phyloP scores from a whole-genome alignment of 805 yeast genomes.

The Candida odintsovae region DNA sequence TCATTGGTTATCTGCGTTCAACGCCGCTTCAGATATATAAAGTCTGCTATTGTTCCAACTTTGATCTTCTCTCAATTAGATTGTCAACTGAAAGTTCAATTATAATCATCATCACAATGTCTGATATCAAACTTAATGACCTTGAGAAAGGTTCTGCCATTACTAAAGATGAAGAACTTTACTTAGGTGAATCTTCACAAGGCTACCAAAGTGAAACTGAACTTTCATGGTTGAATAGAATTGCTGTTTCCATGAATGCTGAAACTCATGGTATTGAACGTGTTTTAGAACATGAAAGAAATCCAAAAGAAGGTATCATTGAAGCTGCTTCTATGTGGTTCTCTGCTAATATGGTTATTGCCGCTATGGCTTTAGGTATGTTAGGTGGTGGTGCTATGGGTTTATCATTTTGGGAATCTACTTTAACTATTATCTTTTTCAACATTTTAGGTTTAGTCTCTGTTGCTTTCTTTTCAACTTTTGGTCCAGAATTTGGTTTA shows the following conservation, averaged over 20 bases:
- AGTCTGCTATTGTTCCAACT: not conserved
- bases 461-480: conserved; percentile 77
- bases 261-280: conserved; percentile 78
- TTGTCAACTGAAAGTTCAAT: not conserved
- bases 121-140: conserved; percentile 17
- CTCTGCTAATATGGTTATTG: conserved; percentile 82
- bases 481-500: conserved; percentile 80
- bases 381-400: conserved; percentile 59
- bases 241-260: conserved; percentile 28
- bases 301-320: conserved; percentile 49
- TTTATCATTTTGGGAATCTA: conserved; percentile 68
- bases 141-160: conserved; percentile 17
- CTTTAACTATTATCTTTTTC: conserved; percentile 66
- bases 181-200: conserved; percentile 16
- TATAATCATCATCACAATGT: conserved; percentile 1
- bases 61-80: not conserved
- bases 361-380: conserved; percentile 75
- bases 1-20: not conserved
- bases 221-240: conserved; percentile 15
- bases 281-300: conserved; percentile 71
- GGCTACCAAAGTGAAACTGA: conserved; percentile 15
- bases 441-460: conserved; percentile 65
- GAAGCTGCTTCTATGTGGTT: conserved; percentile 86
- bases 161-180: conserved; percentile 13
- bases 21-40: not conserved